Base-by-base conservation (phyloP, 1,139 yeast genomes). In the Magnusiomyces tetraspermus region DNA sequence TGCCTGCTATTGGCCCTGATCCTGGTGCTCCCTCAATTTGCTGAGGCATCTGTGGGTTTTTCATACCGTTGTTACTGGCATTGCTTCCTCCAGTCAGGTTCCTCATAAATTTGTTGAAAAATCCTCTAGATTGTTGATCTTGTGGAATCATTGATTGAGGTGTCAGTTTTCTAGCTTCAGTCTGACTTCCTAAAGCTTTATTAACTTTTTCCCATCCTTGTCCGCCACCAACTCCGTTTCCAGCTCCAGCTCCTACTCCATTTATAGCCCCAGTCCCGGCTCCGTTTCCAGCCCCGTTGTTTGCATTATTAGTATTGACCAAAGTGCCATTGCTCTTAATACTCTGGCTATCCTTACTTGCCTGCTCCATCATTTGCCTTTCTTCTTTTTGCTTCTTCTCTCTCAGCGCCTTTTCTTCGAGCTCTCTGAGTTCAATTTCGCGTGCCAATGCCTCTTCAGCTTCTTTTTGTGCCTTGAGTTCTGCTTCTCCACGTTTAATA, bases 401-500 rank as follows among this genome's bases (percentile, higher is more conserved):
- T 30, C 50, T 49, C 48, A 48, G 48, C 46, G 46, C 51, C 45
- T 43, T 40, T 38, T 41, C 19, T 42, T 46, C 43, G 36, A 51
- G 50, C 48, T 50, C 50, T 11, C 43, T 28, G 43, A 48, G 53
- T 41, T 50, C 49, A 22, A 47, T 50, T n/a, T 48, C 47, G 48
- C 51, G 41, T 31, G 52, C 37, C 15, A 44, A 21, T 15, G 38
- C 38, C 23, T 44, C 41, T 19, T 21, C 24, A 10, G 53, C 61
- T 46, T 55, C 55, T 22, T 19, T 56, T 49, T 50, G 55, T 41
- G 54, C 57, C 21, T 51, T 48, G 48, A 60, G 60, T 49, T 58
- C 57, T 37, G 62, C 62, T 36, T 62, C 59, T 48, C 60, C 57
- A 31, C 57, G 57, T 45, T 68, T 55, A 3, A 44, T 44, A 26